phyloP scores from a whole-genome alignment of 2,329 filamentous ascomycete species.

The Tolypocladium amazonense region DNA sequence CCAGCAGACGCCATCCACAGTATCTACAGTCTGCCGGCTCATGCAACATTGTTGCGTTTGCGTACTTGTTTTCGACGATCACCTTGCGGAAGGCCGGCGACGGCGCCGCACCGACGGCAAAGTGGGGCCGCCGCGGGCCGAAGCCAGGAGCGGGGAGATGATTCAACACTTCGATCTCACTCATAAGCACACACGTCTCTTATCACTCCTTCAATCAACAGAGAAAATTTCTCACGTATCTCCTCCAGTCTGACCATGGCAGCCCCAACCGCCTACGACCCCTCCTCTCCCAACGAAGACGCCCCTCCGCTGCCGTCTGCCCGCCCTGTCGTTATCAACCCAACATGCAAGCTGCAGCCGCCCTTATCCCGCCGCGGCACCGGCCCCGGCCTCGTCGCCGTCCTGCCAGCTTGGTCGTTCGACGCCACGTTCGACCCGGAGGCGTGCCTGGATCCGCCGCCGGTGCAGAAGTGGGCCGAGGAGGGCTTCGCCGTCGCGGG shows the following conservation, averaged over 20 bases:
- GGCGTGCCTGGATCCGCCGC: slow-evolving; percentile 8
- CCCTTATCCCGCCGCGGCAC: slow-evolving; percentile 18
- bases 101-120: background rate
- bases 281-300: slow-evolving; percentile 4
- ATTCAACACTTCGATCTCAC: background rate
- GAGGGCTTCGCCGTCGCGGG: slow-evolving; percentile 21
- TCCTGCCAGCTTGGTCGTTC: slow-evolving; percentile 7
- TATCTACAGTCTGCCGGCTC: no score
- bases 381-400: slow-evolving; percentile 21
- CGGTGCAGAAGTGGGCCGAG: slow-evolving; percentile 25
- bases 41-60: no score
- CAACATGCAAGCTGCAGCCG: slow-evolving; percentile 8
- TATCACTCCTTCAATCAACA: background rate
- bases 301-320: slow-evolving; percentile 2
- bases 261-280: slow-evolving; percentile 2
- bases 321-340: background rate
- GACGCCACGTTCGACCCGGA: background rate
- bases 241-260: background rate
- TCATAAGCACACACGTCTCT: background rate
- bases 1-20: no score
- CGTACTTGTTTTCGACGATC: no score
- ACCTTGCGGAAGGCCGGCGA: background rate
- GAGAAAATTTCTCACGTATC: background rate
- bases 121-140: background rate
- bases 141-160: background rate